phyloP scores from a whole-genome alignment of 331 rosid species.

The Quercus tomentella region DNA sequence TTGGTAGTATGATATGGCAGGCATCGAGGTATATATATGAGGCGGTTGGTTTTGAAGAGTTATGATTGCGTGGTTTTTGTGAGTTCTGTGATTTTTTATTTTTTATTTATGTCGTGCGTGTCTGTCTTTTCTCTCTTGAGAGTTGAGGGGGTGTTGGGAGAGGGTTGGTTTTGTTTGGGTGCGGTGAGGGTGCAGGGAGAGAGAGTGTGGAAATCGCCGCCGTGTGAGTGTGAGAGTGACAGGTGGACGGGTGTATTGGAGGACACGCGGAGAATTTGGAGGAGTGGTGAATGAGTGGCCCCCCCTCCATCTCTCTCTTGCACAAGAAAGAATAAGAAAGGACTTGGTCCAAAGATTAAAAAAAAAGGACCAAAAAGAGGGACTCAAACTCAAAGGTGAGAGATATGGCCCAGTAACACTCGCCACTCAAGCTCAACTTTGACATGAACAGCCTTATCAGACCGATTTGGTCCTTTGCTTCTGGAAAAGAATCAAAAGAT shows the following conservation, averaged over 20 bases:
- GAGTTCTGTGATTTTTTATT: background rate
- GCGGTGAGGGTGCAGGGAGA: constrained; percentile 23
- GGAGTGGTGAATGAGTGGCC: background rate
- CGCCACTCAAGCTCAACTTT: too few relatives aligned
- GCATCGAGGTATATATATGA: constrained; percentile 29
- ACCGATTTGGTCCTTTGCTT: background rate
- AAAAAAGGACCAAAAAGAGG: background rate
- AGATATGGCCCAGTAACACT: background rate
- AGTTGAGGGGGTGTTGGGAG: constrained; percentile 18
- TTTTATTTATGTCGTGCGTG: background rate
- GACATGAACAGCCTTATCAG: background rate
- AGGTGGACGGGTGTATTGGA: background rate
- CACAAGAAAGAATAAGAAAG: background rate
- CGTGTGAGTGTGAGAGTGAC: constrained; percentile 12
- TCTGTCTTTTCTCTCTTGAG: background rate
- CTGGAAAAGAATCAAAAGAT: background rate
- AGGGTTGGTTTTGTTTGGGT: constrained; percentile 1
- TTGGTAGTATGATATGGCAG: background rate
- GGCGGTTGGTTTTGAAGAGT: constrained; percentile 40
- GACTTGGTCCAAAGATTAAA: background rate
- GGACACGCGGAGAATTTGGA: background rate
- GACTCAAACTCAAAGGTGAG: background rate
- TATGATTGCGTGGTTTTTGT: constrained; percentile 19
- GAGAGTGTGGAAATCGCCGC: constrained; percentile 3
- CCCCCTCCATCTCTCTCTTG: background rate